Conservation (phyloP, 768 basidiomycete species). For the Termitomyces sp. region DNA sequence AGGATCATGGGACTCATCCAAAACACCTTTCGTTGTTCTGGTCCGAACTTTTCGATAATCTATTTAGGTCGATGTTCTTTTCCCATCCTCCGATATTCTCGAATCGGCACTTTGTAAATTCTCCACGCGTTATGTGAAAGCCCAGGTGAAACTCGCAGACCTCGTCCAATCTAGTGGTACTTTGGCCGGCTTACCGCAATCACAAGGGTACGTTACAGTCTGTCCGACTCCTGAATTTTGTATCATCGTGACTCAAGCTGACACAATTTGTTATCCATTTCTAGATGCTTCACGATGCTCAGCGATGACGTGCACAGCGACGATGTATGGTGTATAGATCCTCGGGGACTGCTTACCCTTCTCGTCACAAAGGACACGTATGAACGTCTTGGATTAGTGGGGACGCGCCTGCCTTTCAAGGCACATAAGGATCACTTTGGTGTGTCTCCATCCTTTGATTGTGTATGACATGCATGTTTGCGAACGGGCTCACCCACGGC, state of each 20-base stretch:
- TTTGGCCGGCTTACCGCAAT: constrained; percentile 3
- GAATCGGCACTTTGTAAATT: constrained; percentile 38
- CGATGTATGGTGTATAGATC: constrained; percentile 71
- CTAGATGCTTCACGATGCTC: constrained; percentile 27
- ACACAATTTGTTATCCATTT: background rate
- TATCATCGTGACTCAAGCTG: background rate
- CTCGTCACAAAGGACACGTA: constrained; percentile 56
- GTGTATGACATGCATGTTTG: background rate
- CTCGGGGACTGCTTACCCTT: constrained; percentile 55
- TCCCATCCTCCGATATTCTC: constrained; percentile 41
- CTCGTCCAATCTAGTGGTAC: constrained; percentile 24
- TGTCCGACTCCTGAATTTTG: background rate
- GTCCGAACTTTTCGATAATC: background rate
- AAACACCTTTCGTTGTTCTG: background rate
- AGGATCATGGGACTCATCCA: background rate
- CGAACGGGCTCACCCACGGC: background rate
- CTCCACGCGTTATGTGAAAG: constrained; percentile 41
- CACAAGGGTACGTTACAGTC: constrained; percentile 7
- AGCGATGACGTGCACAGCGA: constrained; percentile 31
- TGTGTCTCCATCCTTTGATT: constrained; percentile 25
- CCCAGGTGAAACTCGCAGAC: constrained; percentile 38
- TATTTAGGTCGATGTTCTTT: constrained; percentile 58
- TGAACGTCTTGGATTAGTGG: constrained; percentile 57
- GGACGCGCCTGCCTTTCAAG: constrained; percentile 52
- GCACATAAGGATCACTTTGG: constrained; percentile 44